These are phyloP conservation scores for Ogataea trehaloabstinens DNA, from an alignment of 805 yeast genomes.

Conservation along the genomic window DNA sequence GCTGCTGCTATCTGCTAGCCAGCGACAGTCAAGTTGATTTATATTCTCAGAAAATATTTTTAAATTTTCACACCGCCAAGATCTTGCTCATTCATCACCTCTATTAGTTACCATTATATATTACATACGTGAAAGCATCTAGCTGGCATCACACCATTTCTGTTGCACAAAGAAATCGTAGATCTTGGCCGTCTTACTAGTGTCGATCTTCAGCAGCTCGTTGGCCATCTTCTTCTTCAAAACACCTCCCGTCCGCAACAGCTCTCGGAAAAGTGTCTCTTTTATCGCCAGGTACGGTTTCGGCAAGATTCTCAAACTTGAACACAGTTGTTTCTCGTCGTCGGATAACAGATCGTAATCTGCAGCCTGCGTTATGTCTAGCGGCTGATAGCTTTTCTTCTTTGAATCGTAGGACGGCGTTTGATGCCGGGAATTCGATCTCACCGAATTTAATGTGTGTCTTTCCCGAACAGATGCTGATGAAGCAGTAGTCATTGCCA, in stretches of 20 bases:
- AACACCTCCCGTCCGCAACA: slow-evolving; percentile 79
- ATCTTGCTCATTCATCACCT: too few species aligned
- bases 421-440: slow-evolving; percentile 29
- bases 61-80: too few species aligned
- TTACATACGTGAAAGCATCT: too few species aligned
- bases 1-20: too few species aligned
- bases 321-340: slow-evolving; percentile 87
- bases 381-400: slow-evolving; percentile 47
- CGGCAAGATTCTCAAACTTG: slow-evolving; percentile 80
- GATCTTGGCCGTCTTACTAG: slow-evolving; percentile 78
- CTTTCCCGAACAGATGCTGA: slow-evolving; percentile 27
- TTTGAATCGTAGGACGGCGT: slow-evolving; percentile 24
- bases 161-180: slow-evolving; percentile 92
- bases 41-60: too few species aligned
- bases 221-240: slow-evolving; percentile 83
- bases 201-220: slow-evolving; percentile 80
- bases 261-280: slow-evolving; percentile 83
- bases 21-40: too few species aligned
- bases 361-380: slow-evolving; percentile 72
- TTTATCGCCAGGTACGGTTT: slow-evolving; percentile 93
- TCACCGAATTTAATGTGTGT: slow-evolving; percentile 30
- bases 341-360: slow-evolving; percentile 79
- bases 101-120: too few species aligned
- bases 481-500: slow-evolving; percentile 30
- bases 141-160: slow-evolving; percentile 64